Conservation (phyloP, 768 basidiomycete genomes). For the Tylopilus sp. region DNA sequence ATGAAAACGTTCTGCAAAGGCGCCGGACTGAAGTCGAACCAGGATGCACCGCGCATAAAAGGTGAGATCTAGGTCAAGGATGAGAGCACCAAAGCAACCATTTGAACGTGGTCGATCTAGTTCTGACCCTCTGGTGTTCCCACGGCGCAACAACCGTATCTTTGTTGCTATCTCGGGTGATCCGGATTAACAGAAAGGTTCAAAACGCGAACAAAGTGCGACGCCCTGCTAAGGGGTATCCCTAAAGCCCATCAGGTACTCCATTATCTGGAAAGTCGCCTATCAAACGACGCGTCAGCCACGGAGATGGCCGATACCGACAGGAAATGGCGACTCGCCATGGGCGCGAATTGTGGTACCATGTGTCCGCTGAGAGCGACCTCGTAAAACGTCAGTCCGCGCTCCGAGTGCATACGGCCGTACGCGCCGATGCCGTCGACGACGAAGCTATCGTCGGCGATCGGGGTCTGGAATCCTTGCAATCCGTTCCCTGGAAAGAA, state of each 20-base stretch:
- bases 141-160: too few relatives aligned
- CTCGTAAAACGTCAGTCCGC: constrained; percentile 65
- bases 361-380: constrained; percentile 71
- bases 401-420: constrained; percentile 63
- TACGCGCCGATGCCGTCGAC: constrained; percentile 68
- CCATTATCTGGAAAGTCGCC: constrained; percentile 70
- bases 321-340: constrained; percentile 30
- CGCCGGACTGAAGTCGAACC: too few relatives aligned
- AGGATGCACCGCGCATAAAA: too few relatives aligned
- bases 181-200: too few relatives aligned
- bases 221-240: constrained; percentile 31
- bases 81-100: too few relatives aligned
- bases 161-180: too few relatives aligned
- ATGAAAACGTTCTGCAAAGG: too few relatives aligned
- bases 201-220: too few relatives aligned
- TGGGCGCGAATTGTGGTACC: constrained; percentile 66
- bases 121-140: too few relatives aligned
- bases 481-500: constrained; percentile 44
- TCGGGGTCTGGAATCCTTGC: constrained; percentile 75
- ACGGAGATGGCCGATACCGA: neutral
- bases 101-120: too few relatives aligned
- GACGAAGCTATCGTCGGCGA: constrained; percentile 61
- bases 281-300: constrained; percentile 20
- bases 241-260: constrained; percentile 64
- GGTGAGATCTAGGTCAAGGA: too few relatives aligned